These are phyloP conservation scores for Podospora australis DNA, from an alignment of 495 filamentous ascomycete species.

Conservation along the genomic window DNA sequence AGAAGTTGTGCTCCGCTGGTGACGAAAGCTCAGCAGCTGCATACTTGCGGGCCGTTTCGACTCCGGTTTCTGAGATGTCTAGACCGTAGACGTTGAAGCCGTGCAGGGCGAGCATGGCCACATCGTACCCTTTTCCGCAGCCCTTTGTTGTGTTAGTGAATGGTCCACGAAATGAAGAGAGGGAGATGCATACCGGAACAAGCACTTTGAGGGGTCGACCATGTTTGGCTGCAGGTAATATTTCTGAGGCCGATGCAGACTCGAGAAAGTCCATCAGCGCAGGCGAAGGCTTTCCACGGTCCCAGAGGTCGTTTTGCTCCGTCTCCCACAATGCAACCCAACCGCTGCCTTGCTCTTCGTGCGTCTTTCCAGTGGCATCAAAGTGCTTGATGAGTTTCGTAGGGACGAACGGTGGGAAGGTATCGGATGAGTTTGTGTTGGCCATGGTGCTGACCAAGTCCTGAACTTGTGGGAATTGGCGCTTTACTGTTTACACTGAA, in stretches of 20 bases:
- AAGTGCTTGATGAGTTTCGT: not conserved
- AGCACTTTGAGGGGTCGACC: not conserved
- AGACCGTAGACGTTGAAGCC: constrained; percentile 69
- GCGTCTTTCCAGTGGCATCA: not conserved
- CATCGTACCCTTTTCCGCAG: constrained; percentile 69
- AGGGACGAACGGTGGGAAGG: not conserved
- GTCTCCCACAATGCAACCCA: constrained; percentile 38
- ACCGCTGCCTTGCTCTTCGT: constrained; percentile 4
- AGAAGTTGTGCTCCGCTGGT: constrained; percentile 38
- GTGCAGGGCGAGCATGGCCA: constrained; percentile 58
- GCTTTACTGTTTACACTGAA: too few relatives aligned
- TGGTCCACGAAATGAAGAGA: not conserved
- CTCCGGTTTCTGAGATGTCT: constrained; percentile 54
- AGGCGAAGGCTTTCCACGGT: constrained; percentile 37
- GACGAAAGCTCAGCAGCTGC: constrained; percentile 6
- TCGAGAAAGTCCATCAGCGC: constrained; percentile 39
- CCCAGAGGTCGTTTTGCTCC: constrained; percentile 34
- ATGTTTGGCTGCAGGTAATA: not conserved
- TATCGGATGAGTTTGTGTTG: too few relatives aligned
- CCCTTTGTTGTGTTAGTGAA: constrained; percentile 29
- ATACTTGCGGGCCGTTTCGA: constrained; percentile 45
- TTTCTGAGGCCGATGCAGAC: constrained; percentile 4
- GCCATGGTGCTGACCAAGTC: too few relatives aligned
- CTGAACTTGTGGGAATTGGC: too few relatives aligned
- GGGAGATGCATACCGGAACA: not conserved